A percentile compares a stretch with the other conserved stretches of the same genome.
Evolutionary conservation across 1,284 basidiomycete species (phyloP).

Genomic region (Earliella scabrosa): DNA sequence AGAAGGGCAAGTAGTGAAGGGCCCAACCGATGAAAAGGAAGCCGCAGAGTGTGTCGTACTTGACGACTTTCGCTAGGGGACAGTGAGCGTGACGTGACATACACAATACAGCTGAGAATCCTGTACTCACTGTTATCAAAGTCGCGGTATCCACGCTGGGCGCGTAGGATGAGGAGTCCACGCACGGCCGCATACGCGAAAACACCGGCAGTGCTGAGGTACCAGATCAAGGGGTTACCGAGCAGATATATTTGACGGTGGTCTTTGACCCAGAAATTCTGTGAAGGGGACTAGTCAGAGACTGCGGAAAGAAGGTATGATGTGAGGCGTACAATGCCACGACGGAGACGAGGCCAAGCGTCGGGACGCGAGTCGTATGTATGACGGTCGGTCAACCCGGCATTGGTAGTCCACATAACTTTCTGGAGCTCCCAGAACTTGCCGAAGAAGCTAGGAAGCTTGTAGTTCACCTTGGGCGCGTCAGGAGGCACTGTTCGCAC

Average conservation of each 20-base stretch:
- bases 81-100: neutral
- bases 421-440: conserved; percentile 94
- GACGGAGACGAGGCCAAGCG: conserved; percentile 86
- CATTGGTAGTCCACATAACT: conserved; percentile 99
- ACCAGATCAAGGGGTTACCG: conserved; percentile 96
- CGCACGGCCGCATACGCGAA: conserved; percentile 70
- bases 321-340: conserved; percentile 83
- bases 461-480: conserved; percentile 88
- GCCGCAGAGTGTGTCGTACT: conserved; percentile 90
- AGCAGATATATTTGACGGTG: conserved; percentile 94
- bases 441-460: conserved; percentile 81
- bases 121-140: conserved; percentile 82
- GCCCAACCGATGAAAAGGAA: conserved; percentile 95
- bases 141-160: conserved; percentile 90
- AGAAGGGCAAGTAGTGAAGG: conserved; percentile 97
- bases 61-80: conserved; percentile 79
- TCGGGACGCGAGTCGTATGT: conserved; percentile 92
- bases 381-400: conserved; percentile 93
- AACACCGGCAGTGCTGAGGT: conserved; percentile 77
- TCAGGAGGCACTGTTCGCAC: conserved; percentile 71
- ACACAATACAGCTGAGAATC: neutral
- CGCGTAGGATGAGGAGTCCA: conserved; percentile 83
- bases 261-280: conserved; percentile 99
- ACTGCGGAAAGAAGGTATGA: neutral
- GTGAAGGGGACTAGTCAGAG: conserved; percentile 3